Conservation (phyloP, 257 asterid genomes). For the Solanum appendiculatum region DNA sequence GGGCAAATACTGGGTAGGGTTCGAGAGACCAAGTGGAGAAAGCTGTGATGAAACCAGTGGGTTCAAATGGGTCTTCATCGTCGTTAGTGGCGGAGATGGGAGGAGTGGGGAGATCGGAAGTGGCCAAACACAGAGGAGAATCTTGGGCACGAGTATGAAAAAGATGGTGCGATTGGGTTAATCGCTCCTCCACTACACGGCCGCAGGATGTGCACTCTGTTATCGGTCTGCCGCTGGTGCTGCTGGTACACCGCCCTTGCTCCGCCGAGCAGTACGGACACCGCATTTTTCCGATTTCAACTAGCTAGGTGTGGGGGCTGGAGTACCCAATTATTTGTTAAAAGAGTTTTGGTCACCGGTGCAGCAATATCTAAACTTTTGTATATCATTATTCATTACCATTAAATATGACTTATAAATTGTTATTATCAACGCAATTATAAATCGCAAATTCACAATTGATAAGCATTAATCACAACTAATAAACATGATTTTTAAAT, state of each 20-base stretch:
- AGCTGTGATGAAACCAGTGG: constrained; percentile 86
- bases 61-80: constrained; percentile 83
- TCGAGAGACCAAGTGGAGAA: constrained; percentile 98
- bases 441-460: too few species aligned
- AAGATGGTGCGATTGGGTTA: constrained; percentile 82
- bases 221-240: constrained; percentile 51
- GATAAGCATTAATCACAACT: neutral
- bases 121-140: constrained; percentile 79
- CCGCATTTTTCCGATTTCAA: constrained; percentile 33
- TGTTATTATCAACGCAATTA: neutral
- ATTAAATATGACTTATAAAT: neutral
- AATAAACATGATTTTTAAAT: neutral
- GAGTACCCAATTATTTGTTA: neutral
- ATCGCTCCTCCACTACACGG: constrained; percentile 82
- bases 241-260: constrained; percentile 76
- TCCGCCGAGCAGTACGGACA: constrained; percentile 88
- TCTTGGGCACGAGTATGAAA: constrained; percentile 97
- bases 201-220: constrained; percentile 86
- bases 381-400: too few species aligned
- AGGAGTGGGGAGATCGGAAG: constrained; percentile 83
- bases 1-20: constrained; percentile 70
- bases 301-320: neutral
- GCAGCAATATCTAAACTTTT: neutral
- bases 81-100: constrained; percentile 27
- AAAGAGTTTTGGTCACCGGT: neutral